Percentiles rank a stretch among this genome's conserved stretches.
These are phyloP conservation scores for Psilocybe azurescens DNA, from an alignment of 768 basidiomycete genomes.

Conservation along the genomic window DNA sequence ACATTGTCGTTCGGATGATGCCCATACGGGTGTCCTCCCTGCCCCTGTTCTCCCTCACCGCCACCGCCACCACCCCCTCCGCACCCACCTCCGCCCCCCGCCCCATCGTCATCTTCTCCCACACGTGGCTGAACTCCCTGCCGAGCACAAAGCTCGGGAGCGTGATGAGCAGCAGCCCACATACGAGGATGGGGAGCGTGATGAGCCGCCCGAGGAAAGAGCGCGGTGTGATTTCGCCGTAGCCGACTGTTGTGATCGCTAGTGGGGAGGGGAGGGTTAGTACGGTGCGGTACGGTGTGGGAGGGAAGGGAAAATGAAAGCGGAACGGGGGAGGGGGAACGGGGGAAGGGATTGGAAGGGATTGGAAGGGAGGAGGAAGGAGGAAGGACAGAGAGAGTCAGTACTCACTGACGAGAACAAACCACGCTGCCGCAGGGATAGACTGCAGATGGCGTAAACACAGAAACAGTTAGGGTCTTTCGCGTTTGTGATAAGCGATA, in stretches of 20 bases:
- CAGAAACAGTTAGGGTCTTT: not conserved
- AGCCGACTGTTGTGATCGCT: constrained; percentile 91
- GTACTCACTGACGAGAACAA: constrained; percentile 78
- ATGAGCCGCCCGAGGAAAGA: constrained; percentile 87
- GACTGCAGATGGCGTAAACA: constrained; percentile 26
- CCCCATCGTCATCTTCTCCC: constrained; percentile 76
- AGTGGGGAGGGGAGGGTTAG: constrained; percentile 5
- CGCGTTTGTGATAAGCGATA: not conserved
- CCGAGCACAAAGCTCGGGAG: constrained; percentile 92
- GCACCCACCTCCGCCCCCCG: constrained; percentile 19
- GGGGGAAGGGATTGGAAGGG: not conserved
- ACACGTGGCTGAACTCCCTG: constrained; percentile 88
- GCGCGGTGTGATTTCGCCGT: constrained; percentile 90
- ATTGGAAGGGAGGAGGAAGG: not conserved
- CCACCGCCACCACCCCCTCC: not conserved
- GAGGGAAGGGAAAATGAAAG: not conserved
- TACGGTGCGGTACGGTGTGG: not conserved
- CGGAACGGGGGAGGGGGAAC: not conserved
- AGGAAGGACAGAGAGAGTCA: too few species aligned
- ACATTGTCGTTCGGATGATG: not conserved
- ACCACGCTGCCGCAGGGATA: constrained; percentile 62
- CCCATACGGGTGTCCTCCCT: not conserved
- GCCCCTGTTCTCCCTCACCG: not conserved
- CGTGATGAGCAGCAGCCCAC: constrained; percentile 88
- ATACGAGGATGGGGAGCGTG: constrained; percentile 85